A percentile compares a stretch with the other conserved stretches of the same genome.
phyloP scores from a whole-genome alignment of 2,329 filamentous ascomycete genomes.

The Cytospora piceicola region DNA sequence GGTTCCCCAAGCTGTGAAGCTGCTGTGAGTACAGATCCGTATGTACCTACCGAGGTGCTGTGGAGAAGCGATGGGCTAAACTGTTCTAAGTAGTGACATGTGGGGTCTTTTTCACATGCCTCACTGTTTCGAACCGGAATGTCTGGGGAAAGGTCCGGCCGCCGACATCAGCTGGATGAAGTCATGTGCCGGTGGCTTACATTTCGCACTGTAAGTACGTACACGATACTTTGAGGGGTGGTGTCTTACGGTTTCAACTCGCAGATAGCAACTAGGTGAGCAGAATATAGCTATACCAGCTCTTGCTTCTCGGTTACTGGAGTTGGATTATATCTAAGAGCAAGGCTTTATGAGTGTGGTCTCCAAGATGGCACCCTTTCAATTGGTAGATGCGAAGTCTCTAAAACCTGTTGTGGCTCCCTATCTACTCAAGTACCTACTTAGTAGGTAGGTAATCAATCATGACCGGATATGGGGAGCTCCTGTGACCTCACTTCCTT shows the following conservation, averaged over 20 bases:
- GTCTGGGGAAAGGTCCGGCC: neutral
- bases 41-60: slow-evolving; percentile 24
- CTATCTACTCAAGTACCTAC: too few species aligned
- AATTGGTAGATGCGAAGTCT: neutral
- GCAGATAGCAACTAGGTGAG: too few species aligned
- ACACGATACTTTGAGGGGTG: too few species aligned
- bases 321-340: neutral
- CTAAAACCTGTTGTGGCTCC: neutral
- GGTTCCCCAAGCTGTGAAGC: slow-evolving; percentile 13
- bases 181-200: slow-evolving; percentile 21
- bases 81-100: slow-evolving; percentile 6
- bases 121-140: slow-evolving; percentile 19
- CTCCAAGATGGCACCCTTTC: neutral
- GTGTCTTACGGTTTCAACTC: too few species aligned
- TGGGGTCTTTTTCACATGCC: slow-evolving; percentile 29
- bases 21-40: neutral
- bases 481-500: neutral
- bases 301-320: neutral
- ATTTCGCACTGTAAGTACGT: neutral
- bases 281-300: too few species aligned
- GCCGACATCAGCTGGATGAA: slow-evolving; percentile 19
- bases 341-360: neutral
- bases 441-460: too few species aligned
- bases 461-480: slow-evolving; percentile 7
- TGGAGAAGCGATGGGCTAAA: slow-evolving; percentile 26